Evolutionary conservation across 139 green algal species (phyloP).

Genomic region (Chlamydomonas incerta): DNA sequence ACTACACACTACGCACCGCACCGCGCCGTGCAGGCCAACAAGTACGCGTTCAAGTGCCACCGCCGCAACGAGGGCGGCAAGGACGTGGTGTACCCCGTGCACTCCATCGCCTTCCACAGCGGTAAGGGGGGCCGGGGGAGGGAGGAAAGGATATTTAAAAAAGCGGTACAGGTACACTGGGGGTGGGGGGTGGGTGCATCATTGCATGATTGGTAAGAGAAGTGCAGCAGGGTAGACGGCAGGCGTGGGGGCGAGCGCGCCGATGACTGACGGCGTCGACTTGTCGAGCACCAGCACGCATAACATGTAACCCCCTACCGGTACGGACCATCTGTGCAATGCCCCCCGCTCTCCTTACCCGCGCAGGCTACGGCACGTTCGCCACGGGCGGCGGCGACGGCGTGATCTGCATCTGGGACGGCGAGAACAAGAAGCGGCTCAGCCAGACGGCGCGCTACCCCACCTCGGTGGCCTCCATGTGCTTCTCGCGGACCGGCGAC

Average conservation of each 20-base stretch:
- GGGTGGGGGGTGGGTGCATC: too few relatives aligned
- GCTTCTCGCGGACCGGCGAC: constrained; percentile 79
- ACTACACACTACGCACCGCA: too few relatives aligned
- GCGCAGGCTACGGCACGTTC: constrained; percentile 84
- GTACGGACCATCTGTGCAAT: background rate
- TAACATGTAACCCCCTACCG: too few relatives aligned
- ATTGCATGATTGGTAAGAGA: too few relatives aligned
- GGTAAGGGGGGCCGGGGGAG: too few relatives aligned
- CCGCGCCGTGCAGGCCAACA: constrained; percentile 69
- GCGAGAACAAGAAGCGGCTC: constrained; percentile 93
- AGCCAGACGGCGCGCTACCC: constrained; percentile 83
- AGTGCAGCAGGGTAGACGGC: too few relatives aligned
- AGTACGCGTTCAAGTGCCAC: constrained; percentile 97
- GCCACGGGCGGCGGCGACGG: constrained; percentile 93
- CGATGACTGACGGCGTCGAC: too few relatives aligned
- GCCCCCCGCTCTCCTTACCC: too few relatives aligned
- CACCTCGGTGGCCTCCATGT: constrained; percentile 85
- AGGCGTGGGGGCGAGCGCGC: too few relatives aligned
- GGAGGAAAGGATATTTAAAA: too few relatives aligned
- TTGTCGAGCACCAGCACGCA: too few relatives aligned
- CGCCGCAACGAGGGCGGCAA: constrained; percentile 65
- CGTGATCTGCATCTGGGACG: constrained; percentile 93
- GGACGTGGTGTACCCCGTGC: constrained; percentile 86
- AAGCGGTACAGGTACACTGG: too few relatives aligned
- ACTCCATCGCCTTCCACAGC: constrained; percentile 86